Percentiles rank a stretch among this genome's conserved stretches.
phyloP scores from a whole-genome alignment of 139 green algal species.

The Trebouxia sp. region DNA sequence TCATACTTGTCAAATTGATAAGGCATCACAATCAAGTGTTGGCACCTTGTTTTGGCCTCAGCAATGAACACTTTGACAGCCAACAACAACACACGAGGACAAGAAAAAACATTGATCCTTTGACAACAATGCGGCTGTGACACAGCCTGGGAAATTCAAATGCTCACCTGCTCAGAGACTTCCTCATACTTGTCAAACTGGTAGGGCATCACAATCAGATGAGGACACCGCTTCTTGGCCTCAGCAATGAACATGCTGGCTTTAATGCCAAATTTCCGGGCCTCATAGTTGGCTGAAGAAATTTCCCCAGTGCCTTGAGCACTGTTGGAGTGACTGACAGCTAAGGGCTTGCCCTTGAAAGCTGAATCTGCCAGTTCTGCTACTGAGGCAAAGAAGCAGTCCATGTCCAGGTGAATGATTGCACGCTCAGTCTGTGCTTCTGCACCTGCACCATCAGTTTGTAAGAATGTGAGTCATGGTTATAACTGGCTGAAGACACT shows the following conservation, averaged over 20 bases:
- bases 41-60: slow-evolving; percentile 82
- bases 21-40: slow-evolving; percentile 84
- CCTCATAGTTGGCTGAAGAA: slow-evolving; percentile 91
- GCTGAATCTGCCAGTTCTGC: slow-evolving; percentile 38
- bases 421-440: slow-evolving; percentile 7
- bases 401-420: slow-evolving; percentile 96
- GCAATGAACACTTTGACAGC: slow-evolving; percentile 91
- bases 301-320: slow-evolving; percentile 81
- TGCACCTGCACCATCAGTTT: not conserved
- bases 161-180: slow-evolving; percentile 67
- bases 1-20: slow-evolving; percentile 95
- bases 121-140: not conserved
- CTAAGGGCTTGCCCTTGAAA: slow-evolving; percentile 55
- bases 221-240: slow-evolving; percentile 86
- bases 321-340: slow-evolving; percentile 85
- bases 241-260: slow-evolving; percentile 87
- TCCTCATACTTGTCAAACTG: slow-evolving; percentile 91
- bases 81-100: not conserved
- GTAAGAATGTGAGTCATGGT: too few relatives aligned
- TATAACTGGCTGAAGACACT: slow-evolving; percentile 91
- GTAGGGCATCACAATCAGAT: slow-evolving; percentile 92
- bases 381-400: slow-evolving; percentile 96
- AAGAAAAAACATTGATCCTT: not conserved
- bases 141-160: not conserved
- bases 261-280: slow-evolving; percentile 66